phyloP scores from a whole-genome alignment of 192 early-diverging fungal species.

The Coemansia interrupta region DNA sequence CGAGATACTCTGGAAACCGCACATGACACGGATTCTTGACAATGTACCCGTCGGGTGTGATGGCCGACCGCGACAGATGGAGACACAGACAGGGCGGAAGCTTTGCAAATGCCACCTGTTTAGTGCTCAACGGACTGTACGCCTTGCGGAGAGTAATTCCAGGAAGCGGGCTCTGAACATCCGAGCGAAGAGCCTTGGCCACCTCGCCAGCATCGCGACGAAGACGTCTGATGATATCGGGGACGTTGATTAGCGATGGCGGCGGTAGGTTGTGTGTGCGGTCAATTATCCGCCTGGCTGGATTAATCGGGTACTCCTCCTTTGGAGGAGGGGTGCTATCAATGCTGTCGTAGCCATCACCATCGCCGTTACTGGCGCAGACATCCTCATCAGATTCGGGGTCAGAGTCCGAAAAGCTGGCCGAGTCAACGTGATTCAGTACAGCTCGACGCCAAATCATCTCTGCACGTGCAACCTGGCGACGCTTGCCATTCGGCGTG shows the following conservation, averaged over 20 bases:
- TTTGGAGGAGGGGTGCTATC: background rate
- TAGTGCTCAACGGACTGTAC: constrained; percentile 57
- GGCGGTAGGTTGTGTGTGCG: constrained; percentile 25
- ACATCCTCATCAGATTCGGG: constrained; percentile 11
- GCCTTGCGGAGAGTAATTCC: constrained; percentile 42
- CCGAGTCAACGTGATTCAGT: constrained; percentile 11
- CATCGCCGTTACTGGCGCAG: background rate
- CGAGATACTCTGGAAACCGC: constrained; percentile 73
- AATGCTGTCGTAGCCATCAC: background rate
- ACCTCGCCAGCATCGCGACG: constrained; percentile 29
- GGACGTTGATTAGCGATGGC: constrained; percentile 38
- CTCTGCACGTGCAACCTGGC: constrained; percentile 26
- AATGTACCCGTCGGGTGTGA: constrained; percentile 64
- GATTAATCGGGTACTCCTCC: constrained; percentile 36
- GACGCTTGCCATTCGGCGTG: constrained; percentile 8
- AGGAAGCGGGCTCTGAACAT: constrained; percentile 49
- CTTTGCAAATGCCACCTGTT: constrained; percentile 77
- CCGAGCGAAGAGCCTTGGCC: constrained; percentile 42
- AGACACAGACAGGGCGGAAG: constrained; percentile 76
- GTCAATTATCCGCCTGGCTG: constrained; percentile 29
- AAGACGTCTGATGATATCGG: constrained; percentile 28
- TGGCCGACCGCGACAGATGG: constrained; percentile 79
- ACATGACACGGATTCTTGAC: constrained; percentile 83
- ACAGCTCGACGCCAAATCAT: constrained; percentile 33
- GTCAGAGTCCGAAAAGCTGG: constrained; percentile 17